Conservation (phyloP, 2,329 filamentous ascomycete species). For the Sphaerulina vaccinii region DNA sequence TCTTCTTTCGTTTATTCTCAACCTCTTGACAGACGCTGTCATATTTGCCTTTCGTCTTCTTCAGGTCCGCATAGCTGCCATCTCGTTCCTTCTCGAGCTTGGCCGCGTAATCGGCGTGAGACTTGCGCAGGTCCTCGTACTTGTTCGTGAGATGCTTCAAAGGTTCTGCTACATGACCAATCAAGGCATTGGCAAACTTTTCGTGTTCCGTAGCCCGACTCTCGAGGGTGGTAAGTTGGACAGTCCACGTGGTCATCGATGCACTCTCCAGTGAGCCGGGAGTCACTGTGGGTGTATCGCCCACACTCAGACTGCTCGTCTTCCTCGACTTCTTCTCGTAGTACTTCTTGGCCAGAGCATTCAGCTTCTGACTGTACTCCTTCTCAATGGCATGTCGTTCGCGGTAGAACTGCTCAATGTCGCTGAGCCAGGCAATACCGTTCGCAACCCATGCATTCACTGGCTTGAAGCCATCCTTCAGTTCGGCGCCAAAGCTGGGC, state of each 20-base stretch:
- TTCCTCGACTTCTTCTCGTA: constrained; percentile 96
- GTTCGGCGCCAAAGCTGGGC: constrained; percentile 87
- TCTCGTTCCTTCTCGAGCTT: constrained; percentile 91
- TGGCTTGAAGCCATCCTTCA: constrained; percentile 98
- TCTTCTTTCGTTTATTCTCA: constrained; percentile 90
- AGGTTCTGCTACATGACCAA: constrained; percentile 80
- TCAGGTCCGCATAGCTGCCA: constrained; percentile 75
- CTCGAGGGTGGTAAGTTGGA: constrained; percentile 87
- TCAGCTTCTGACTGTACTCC: constrained; percentile 89
- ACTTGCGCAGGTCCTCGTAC: constrained; percentile 90
- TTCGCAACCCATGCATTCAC: constrained; percentile 87
- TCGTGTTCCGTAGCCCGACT: constrained; percentile 86
- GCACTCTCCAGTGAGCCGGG: constrained; percentile 95
- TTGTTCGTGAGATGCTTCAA: constrained; percentile 70
- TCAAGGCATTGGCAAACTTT: constrained; percentile 72
- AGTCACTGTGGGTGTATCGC: constrained; percentile 88
- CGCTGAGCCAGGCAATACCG: constrained; percentile 92
- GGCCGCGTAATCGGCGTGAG: constrained; percentile 81
- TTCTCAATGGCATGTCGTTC: constrained; percentile 93
- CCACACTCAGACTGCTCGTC: constrained; percentile 82
- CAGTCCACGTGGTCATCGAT: constrained; percentile 94
- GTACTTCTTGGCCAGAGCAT: constrained; percentile 87
- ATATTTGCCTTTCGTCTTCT: constrained; percentile 90
- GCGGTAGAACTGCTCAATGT: constrained; percentile 95
- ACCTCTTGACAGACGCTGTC: constrained; percentile 92